These are phyloP conservation scores for Persicaria maculosa DNA, from an alignment of 148 eudicot species.

Conservation along the genomic window DNA sequence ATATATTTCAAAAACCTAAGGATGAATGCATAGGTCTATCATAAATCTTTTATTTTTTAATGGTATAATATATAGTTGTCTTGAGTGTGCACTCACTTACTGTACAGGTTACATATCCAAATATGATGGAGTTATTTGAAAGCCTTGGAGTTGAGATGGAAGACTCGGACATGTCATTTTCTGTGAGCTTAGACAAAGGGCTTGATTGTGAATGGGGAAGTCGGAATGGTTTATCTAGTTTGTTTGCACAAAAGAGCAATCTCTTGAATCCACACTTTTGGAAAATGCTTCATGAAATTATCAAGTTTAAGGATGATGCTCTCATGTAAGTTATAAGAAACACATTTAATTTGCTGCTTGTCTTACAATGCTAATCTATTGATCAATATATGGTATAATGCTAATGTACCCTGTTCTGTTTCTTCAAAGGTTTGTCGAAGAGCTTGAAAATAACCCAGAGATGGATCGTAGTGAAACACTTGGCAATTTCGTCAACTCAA, in stretches of 20 bases:
- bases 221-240: conserved; percentile 55
- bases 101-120: no score
- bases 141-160: conserved; percentile 35
- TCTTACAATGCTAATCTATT: no score
- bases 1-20: no score
- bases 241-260: conserved; percentile 80
- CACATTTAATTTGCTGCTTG: not conserved
- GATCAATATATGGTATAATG: no score
- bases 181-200: conserved; percentile 22
- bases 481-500: conserved; percentile 57
- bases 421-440: no score
- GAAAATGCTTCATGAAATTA: conserved; percentile 28
- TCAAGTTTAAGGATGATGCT: conserved; percentile 68
- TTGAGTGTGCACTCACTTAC: no score
- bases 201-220: conserved; percentile 88
- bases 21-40: no score
- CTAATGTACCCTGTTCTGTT: no score
- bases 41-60: no score
- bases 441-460: conserved; percentile 17
- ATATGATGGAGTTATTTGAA: no score
- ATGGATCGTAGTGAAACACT: conserved; percentile 61
- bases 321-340: conserved; percentile 30
- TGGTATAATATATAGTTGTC: no score
- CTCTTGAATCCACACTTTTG: conserved; percentile 42
- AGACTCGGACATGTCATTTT: conserved; percentile 2